Evolutionary conservation across 164 flowering plant genomes (phyloP), one percentile per base, ranked within the genome.

Genomic region (Dillenia suffruticosa): DNA sequence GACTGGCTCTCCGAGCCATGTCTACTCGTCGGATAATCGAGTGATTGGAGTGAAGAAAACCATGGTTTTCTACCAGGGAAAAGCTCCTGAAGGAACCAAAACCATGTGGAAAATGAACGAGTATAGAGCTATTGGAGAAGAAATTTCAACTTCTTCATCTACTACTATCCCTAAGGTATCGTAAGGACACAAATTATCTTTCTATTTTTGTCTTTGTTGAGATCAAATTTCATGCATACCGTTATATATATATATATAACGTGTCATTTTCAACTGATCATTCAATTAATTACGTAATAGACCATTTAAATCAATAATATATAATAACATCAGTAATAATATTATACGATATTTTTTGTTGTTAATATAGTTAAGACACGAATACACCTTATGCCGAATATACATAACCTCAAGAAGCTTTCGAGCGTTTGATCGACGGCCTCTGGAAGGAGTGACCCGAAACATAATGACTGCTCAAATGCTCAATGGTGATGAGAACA

Each of bases 391-490:
- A 24, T 87, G 89, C 51, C 79, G 96, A 32, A 77, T 89, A 45
- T 89, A 89, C 53, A 76, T 82, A 51, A 69, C 68, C 43, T 82
- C 89, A 3, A 90, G 90, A 52, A 75, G 74, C 60, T 69, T 65
- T 57, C 69, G 85, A 59, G 82, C 90, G 17, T 89, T 89, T 49
- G 96, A 89, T 65, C 82, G 93, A 26, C 86, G 93, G 7, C 93
- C 90, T 32, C 7, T 32, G 7, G 7, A 32, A 32, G 40, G 40
- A 32, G 40, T 32, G 40, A 32, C 40, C 40, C 4, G 40, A 32
- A 7, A 32, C 6, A 6, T 32, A 32, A 32, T 32, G 40, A 32
- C 40, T 6, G 7, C 40, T 32, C 7, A 5, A 32, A 32, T 32
- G 40, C 40, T 32, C 40, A 32, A 4, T 6, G 6, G 40, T 32